Base-by-base conservation (phyloP, 805 yeast genomes). In the Ogataea corticis region DNA sequence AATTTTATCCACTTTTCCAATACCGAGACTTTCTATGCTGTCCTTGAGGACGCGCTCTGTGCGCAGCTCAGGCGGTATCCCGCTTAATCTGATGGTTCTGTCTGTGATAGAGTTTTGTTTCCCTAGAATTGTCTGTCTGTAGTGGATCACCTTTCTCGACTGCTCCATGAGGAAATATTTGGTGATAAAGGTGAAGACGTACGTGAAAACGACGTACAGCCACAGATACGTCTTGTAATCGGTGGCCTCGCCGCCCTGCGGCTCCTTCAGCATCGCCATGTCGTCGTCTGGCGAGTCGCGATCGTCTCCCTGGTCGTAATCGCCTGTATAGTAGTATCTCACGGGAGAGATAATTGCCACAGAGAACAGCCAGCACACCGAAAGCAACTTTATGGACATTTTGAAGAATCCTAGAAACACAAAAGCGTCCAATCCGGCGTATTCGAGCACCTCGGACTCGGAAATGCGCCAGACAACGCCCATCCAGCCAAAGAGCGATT, bases 381-480 rank as follows among this genome's bases (percentile, higher is more conserved):
- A 66, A 18, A 92, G 65, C 7, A 87, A 69, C 61, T 80, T 80
- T 39, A 91, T 87, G 49, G 94, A 79, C 87, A 90, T 87, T 49
- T 87, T 84, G 76, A 94, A 94, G 62, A 92, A 91, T 3, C 90
- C 90, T 27, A 92, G 67, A 59, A 87, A 92, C 38, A 94, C 98
- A 67, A 79, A 90, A 0, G 97, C 97, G 68, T 92, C 99, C 35
- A 92, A 67, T 0, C 99, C 99, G 2, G 97, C 96, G 58, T 83
- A 85, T 49, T 89, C 92, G 41, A 92, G 72, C 2, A 94, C 77
- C 46, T 89, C 90, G 13, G 77, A 73, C 55, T 92, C 98, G 19
- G 75, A 71, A 15, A 91, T 81, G 11, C 65, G 65, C 59, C 77
- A 78, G 12, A 92, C 68, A 0, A 81, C 77, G 0, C 82, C 77